Conservation (phyloP, 371 early-diverging fungal species). For the Nematocida ausubeli region DNA sequence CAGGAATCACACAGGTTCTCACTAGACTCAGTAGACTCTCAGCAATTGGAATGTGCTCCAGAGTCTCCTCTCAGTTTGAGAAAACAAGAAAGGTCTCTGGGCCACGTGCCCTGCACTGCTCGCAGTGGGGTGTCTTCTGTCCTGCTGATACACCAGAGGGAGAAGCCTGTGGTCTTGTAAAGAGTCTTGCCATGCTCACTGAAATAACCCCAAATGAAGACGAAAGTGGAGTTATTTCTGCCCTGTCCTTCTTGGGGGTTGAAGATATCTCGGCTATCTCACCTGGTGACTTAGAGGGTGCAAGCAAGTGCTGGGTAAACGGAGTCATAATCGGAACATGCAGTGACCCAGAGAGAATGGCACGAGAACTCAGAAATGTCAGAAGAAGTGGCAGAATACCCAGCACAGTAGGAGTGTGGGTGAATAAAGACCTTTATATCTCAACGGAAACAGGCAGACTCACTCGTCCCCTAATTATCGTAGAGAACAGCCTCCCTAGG, state of each 20-base stretch:
- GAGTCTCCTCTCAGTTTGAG: conserved; percentile 96
- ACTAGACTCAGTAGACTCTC: conserved; percentile 88
- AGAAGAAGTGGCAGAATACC: conserved; percentile 80
- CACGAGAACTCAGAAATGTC: conserved; percentile 75
- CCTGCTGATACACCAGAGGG: conserved; percentile 99
- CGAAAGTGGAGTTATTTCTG: conserved; percentile 72
- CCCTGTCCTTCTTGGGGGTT: conserved; percentile 73
- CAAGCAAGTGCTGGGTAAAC: conserved; percentile 76
- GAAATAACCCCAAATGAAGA: conserved; percentile 88
- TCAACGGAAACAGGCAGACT: conserved; percentile 95
- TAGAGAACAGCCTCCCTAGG: conserved; percentile 69
- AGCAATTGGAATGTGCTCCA: conserved; percentile 97
- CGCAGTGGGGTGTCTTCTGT: conserved; percentile 96
- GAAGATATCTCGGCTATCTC: conserved; percentile 69
- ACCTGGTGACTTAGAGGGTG: conserved; percentile 72
- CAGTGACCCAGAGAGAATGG: conserved; percentile 75
- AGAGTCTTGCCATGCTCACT: conserved; percentile 94
- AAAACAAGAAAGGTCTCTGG: conserved; percentile 98
- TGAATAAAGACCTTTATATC: conserved; percentile 79
- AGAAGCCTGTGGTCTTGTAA: conserved; percentile 97
- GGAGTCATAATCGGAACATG: conserved; percentile 81
- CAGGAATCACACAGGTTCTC: conserved; percentile 95
- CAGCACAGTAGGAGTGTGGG: conserved; percentile 84
- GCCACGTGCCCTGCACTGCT: conserved; percentile 91
- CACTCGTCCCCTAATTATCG: conserved; percentile 91